Percentiles rank a stretch among this genome's conserved stretches.
phyloP scores from a whole-genome alignment of 495 filamentous ascomycete species.

The Sordaria brevicollis region DNA sequence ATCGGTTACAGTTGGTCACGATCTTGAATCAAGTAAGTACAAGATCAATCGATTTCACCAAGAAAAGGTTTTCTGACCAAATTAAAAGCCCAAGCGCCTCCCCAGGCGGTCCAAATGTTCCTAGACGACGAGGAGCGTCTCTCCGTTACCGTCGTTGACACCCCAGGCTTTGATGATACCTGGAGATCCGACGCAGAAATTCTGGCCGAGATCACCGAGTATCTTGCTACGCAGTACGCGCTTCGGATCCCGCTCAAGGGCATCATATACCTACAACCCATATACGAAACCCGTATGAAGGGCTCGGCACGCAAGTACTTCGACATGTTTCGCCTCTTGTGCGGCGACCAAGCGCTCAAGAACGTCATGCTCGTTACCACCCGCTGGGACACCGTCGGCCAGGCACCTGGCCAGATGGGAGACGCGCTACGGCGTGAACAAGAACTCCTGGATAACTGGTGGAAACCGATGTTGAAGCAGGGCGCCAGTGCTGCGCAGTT shows the following conservation, averaged over 20 bases:
- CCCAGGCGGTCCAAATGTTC: not conserved
- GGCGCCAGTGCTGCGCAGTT: not conserved
- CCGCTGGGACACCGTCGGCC: slow-evolving; percentile 23
- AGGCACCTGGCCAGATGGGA: not conserved
- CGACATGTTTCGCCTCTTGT: slow-evolving; percentile 25
- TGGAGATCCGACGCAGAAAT: slow-evolving; percentile 30
- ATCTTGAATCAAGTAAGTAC: not conserved
- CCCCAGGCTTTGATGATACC: slow-evolving; percentile 43
- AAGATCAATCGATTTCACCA: no score
- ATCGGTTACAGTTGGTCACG: not conserved
- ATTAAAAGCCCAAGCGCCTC: not conserved
- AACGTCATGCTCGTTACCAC: slow-evolving; percentile 32
- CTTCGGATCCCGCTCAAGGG: not conserved
- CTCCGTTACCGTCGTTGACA: slow-evolving; percentile 32
- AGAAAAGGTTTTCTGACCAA: not conserved
- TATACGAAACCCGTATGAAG: slow-evolving; percentile 18
- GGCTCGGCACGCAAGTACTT: slow-evolving; percentile 20
- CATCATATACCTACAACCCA: slow-evolving; percentile 8
- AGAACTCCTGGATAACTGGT: slow-evolving; percentile 10
- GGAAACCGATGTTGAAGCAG: not conserved
- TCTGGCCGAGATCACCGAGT: slow-evolving; percentile 23
- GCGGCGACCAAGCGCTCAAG: slow-evolving; percentile 19
- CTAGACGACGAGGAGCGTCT: not conserved
- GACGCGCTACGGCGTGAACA: slow-evolving; percentile 13
- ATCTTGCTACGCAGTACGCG: not conserved